Evolutionary conservation across 352 stramenopile genomes (phyloP).

Genomic region (Plasmopara muralis): DNA sequence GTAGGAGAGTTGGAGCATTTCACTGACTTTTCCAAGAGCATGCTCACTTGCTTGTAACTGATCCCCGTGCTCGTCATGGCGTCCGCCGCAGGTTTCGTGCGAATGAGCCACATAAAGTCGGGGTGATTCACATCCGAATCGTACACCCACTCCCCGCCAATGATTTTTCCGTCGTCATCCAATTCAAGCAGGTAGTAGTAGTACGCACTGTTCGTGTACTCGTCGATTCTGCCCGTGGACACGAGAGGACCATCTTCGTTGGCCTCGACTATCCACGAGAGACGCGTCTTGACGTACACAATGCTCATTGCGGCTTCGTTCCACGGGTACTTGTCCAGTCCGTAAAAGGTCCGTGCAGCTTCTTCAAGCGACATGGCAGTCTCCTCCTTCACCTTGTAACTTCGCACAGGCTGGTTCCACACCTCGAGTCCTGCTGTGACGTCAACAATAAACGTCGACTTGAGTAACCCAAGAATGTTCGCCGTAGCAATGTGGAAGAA

Average conservation of each 20-base stretch:
- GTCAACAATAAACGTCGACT: constrained; percentile 37
- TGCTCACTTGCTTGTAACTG: constrained; percentile 23
- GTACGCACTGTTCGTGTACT: constrained; percentile 18
- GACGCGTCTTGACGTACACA: constrained; percentile 33
- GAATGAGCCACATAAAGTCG: constrained; percentile 38
- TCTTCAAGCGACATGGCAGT: constrained; percentile 27
- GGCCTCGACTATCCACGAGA: constrained; percentile 41
- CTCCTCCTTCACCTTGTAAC: constrained; percentile 39
- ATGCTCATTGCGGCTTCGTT: constrained; percentile 36
- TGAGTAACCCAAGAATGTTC: constrained; percentile 41
- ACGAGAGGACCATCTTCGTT: constrained; percentile 33
- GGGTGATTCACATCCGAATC: constrained; percentile 27
- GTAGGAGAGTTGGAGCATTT: constrained; percentile 14
- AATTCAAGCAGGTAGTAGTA: constrained; percentile 46
- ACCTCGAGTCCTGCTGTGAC: constrained; percentile 26
- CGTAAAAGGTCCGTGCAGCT: constrained; percentile 30
- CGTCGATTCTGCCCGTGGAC: constrained; percentile 13
- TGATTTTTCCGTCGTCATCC: constrained; percentile 25
- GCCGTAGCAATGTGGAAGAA: constrained; percentile 44
- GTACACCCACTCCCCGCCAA: constrained; percentile 41
- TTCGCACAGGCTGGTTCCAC: constrained; percentile 58
- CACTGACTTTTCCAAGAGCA: constrained; percentile 22
- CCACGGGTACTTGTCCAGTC: constrained; percentile 41
- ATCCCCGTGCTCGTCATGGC: constrained; percentile 16
- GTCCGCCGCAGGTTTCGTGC: constrained; percentile 19